A percentile compares a stretch with the other conserved stretches of the same genome.
Evolutionary conservation across 495 filamentous ascomycete species (phyloP).

Genomic region (Chaetomium cochliodes): DNA sequence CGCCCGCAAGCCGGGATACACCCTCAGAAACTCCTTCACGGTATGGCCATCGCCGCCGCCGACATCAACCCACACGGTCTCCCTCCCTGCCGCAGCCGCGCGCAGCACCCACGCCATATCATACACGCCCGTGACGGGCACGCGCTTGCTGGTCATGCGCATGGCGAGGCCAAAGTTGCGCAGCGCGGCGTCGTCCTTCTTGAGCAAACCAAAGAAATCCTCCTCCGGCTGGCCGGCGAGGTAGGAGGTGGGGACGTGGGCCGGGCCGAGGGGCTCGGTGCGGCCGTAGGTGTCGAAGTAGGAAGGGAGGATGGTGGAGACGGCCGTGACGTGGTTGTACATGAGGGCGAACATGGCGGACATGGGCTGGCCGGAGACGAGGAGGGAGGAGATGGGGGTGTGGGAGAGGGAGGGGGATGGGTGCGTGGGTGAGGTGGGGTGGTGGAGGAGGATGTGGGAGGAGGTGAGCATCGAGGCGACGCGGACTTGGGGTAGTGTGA

Average conservation of each 20-base stretch:
- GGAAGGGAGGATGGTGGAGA: slow-evolving; percentile 29
- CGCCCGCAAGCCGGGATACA: slow-evolving; percentile 27
- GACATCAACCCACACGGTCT: slow-evolving; percentile 39
- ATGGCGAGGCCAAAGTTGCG: slow-evolving; percentile 34
- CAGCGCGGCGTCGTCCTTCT: slow-evolving; percentile 23
- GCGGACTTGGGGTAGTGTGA: slow-evolving; percentile 28
- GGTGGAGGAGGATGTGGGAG: slow-evolving; percentile 28
- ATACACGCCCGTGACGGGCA: slow-evolving; percentile 38
- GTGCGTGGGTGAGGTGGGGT: not conserved
- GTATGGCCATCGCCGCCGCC: slow-evolving; percentile 43
- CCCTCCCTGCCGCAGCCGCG: slow-evolving; percentile 7
- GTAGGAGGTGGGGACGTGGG: slow-evolving; percentile 32
- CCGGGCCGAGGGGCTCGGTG: slow-evolving; percentile 29
- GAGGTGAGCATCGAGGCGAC: slow-evolving; percentile 37
- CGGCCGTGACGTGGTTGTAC: slow-evolving; percentile 32
- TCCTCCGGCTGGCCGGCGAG: slow-evolving; percentile 28
- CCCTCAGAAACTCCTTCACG: slow-evolving; percentile 31
- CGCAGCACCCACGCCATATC: slow-evolving; percentile 31
- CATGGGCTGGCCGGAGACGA: slow-evolving; percentile 27
- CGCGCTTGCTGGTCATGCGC: slow-evolving; percentile 25
- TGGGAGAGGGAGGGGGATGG: slow-evolving; percentile 29
- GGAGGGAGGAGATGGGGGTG: slow-evolving; percentile 34
- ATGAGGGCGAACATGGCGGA: slow-evolving; percentile 59
- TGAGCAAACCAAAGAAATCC: slow-evolving; percentile 34
- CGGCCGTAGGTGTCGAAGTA: slow-evolving; percentile 41